Percentiles rank a stretch among this genome's conserved stretches.
Evolutionary conservation across 2,329 filamentous ascomycete genomes (phyloP).

Genomic region (Myriosclerotinia duriaeana): DNA sequence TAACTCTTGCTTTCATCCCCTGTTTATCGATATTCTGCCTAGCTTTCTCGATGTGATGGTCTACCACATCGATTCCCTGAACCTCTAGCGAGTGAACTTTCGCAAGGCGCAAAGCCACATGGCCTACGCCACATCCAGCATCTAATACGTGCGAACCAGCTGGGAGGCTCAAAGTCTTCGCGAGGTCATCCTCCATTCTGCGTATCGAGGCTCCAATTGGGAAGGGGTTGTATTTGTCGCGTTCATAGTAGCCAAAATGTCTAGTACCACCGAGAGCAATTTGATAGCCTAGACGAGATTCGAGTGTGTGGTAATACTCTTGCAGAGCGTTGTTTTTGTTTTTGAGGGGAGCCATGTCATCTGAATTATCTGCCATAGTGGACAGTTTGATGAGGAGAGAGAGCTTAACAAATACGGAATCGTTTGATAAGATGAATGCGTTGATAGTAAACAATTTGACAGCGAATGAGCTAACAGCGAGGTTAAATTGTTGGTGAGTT

Average conservation of each 20-base stretch:
- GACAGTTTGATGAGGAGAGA: no score
- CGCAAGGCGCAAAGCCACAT: constrained; percentile 52
- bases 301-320: constrained; percentile 48
- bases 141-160: constrained; percentile 50
- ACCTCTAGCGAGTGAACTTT: constrained; percentile 43
- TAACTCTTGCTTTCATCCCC: constrained; percentile 43
- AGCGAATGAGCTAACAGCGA: no score
- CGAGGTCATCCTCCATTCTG: constrained; percentile 52
- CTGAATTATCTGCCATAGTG: no score
- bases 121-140: constrained; percentile 52
- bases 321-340: constrained; percentile 43
- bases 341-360: no score
- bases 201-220: constrained; percentile 47
- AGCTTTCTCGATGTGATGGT: constrained; percentile 49
- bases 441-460: not conserved
- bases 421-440: not conserved
- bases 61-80: constrained; percentile 50
- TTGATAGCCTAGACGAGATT: constrained; percentile 48
- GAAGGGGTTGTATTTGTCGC: constrained; percentile 50
- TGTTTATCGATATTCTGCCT: constrained; percentile 43
- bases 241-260: constrained; percentile 52
- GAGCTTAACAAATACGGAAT: no score
- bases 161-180: constrained; percentile 43
- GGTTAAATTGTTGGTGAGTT: no score
- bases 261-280: constrained; percentile 49